These are phyloP conservation scores for Cytospora paraplurivora DNA, from an alignment of 2,329 filamentous ascomycete genomes.

Conservation along the genomic window DNA sequence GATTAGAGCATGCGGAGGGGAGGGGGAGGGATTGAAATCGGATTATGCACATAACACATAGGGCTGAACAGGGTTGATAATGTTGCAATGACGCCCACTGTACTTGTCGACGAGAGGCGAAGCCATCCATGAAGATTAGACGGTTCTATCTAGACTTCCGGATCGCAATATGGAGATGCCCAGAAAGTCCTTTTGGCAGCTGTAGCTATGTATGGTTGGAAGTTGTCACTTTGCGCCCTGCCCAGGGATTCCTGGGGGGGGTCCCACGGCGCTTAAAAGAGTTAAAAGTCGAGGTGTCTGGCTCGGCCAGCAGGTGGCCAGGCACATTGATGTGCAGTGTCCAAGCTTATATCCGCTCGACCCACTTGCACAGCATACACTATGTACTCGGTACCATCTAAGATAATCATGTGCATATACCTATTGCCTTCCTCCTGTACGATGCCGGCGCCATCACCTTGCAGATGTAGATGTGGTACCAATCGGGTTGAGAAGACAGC, in stretches of 20 bases:
- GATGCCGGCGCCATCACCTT: neutral
- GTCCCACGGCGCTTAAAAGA: constrained; percentile 25
- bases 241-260: neutral
- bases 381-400: too few relatives aligned
- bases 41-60: constrained; percentile 4
- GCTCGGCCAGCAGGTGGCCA: constrained; percentile 26
- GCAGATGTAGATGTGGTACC: neutral
- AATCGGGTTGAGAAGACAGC: neutral
- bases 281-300: too few relatives aligned
- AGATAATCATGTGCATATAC: constrained; percentile 10
- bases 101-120: neutral
- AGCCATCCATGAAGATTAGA: neutral
- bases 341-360: constrained; percentile 22
- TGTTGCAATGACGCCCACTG: neutral
- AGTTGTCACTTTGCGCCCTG: neutral
- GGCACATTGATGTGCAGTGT: constrained; percentile 12
- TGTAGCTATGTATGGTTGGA: constrained; percentile 1
- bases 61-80: constrained; percentile 29
- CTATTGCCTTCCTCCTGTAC: constrained; percentile 2
- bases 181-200: neutral
- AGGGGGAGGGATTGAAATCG: neutral
- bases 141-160: neutral
- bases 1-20: neutral
- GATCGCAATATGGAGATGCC: neutral
- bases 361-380: constrained; percentile 24